Percentiles rank a stretch among this genome's conserved stretches.
phyloP scores from a whole-genome alignment of 345 rosid genomes.

The Boechera divaricarpa region DNA sequence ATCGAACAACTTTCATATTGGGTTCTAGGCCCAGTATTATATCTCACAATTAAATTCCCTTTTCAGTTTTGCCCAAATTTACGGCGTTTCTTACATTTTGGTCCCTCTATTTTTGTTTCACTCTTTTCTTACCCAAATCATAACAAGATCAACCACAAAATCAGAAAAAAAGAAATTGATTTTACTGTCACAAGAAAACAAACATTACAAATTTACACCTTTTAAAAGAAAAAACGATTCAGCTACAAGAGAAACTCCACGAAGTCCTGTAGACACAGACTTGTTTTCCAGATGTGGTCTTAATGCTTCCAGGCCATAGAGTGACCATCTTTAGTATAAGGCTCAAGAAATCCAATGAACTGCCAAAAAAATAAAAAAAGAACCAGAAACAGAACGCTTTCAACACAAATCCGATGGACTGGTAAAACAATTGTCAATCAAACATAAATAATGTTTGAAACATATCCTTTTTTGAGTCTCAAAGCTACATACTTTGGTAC shows the following conservation, averaged over 20 bases:
- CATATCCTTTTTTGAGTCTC: background rate
- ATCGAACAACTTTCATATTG: background rate
- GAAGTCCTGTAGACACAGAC: too few relatives aligned
- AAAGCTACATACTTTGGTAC: constrained; percentile 59
- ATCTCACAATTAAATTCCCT: background rate
- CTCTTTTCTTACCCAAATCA: background rate
- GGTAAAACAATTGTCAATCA: constrained; percentile 7
- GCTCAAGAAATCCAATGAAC: constrained; percentile 92
- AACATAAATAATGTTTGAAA: background rate
- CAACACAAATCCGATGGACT: background rate
- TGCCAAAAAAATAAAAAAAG: constrained; percentile 42
- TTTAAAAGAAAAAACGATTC: background rate
- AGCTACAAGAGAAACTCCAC: background rate
- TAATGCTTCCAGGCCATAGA: constrained; percentile 72
- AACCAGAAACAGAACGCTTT: constrained; percentile 23
- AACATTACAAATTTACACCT: background rate
- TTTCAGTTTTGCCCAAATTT: background rate
- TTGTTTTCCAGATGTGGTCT: constrained; percentile 4
- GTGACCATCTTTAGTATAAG: constrained; percentile 74
- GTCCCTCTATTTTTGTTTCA: background rate
- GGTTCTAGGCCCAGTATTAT: constrained; percentile 16
- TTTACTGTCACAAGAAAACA: background rate
- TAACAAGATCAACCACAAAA: background rate
- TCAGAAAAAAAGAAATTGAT: background rate
- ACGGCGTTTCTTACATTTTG: background rate